Evolutionary conservation across 2,329 filamentous ascomycete genomes (phyloP).

Genomic region (Penicillium sp.): DNA sequence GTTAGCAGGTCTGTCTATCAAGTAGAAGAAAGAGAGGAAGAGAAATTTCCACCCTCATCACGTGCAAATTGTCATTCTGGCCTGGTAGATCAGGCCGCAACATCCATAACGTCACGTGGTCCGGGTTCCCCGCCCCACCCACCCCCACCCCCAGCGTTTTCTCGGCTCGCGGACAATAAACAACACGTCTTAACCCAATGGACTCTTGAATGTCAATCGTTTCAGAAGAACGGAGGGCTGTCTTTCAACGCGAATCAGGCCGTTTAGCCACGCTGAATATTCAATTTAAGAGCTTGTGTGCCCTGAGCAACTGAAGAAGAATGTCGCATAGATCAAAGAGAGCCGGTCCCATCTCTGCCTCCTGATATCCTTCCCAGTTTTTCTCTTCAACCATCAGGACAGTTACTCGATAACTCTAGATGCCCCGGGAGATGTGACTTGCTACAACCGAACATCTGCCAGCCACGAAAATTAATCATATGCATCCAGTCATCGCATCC

Average conservation of each 20-base stretch:
- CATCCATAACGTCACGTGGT: neutral
- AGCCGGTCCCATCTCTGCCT: neutral
- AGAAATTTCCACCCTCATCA: neutral
- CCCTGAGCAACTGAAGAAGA: neutral
- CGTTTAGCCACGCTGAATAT: neutral
- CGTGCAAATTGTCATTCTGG: neutral
- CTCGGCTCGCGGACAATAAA: neutral
- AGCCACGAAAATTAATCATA: neutral
- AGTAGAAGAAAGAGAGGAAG: neutral
- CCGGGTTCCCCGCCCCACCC: too few relatives aligned
- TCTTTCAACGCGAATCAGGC: neutral
- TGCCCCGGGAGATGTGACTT: neutral
- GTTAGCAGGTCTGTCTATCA: neutral
- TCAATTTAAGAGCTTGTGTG: neutral
- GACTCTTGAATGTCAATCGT: too few relatives aligned
- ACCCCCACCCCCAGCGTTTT: too few relatives aligned
- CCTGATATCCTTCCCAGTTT: too few relatives aligned
- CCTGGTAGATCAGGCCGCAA: neutral
- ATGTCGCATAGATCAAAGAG: neutral
- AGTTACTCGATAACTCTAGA: neutral
- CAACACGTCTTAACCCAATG: neutral
- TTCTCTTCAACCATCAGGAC: neutral
- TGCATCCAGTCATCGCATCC: neutral
- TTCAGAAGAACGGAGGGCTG: neutral
- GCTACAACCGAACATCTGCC: neutral